These are phyloP conservation scores for Apostasia shenzhenica DNA, from an alignment of 106 monocot species.

Conservation along the genomic window DNA sequence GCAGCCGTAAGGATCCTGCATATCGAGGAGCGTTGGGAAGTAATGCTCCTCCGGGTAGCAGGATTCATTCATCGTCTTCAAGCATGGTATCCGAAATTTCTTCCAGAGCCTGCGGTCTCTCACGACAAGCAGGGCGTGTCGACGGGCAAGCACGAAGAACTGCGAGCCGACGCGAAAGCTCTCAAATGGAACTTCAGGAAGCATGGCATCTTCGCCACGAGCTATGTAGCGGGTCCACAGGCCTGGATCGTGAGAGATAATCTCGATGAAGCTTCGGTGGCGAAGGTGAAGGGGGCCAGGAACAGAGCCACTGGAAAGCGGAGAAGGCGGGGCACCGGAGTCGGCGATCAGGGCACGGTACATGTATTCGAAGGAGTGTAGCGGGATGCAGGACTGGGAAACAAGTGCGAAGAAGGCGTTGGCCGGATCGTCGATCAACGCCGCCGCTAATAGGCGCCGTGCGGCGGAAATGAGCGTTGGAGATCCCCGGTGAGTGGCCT, in stretches of 20 bases:
- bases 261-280: slow-evolving; percentile 66
- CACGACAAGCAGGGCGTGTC: slow-evolving; percentile 63
- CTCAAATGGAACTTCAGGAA: slow-evolving; percentile 71
- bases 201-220: slow-evolving; percentile 59
- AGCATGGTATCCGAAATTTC: slow-evolving; percentile 72
- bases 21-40: slow-evolving; percentile 78
- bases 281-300: not conserved
- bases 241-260: slow-evolving; percentile 32
- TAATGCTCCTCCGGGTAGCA: slow-evolving; percentile 96
- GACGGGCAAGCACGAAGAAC: slow-evolving; percentile 67
- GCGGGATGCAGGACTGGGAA: slow-evolving; percentile 74
- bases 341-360: slow-evolving; percentile 32
- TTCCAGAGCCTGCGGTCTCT: slow-evolving; percentile 60
- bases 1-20: slow-evolving; percentile 62
- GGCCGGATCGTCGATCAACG: slow-evolving; percentile 61
- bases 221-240: slow-evolving; percentile 58
- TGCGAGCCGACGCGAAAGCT: slow-evolving; percentile 74
- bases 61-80: slow-evolving; percentile 32
- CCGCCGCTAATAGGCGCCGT: slow-evolving; percentile 69
- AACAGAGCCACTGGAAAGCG: no score
- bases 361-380: slow-evolving; percentile 59
- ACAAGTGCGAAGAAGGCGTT: slow-evolving; percentile 82
- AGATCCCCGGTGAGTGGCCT: slow-evolving; percentile 70
- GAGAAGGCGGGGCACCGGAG: no score
- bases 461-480: slow-evolving; percentile 85